Percentiles rank a stretch among this genome's conserved stretches.
These are phyloP conservation scores for Lichina pygmaea DNA, from an alignment of 495 filamentous ascomycete species.

Conservation along the genomic window DNA sequence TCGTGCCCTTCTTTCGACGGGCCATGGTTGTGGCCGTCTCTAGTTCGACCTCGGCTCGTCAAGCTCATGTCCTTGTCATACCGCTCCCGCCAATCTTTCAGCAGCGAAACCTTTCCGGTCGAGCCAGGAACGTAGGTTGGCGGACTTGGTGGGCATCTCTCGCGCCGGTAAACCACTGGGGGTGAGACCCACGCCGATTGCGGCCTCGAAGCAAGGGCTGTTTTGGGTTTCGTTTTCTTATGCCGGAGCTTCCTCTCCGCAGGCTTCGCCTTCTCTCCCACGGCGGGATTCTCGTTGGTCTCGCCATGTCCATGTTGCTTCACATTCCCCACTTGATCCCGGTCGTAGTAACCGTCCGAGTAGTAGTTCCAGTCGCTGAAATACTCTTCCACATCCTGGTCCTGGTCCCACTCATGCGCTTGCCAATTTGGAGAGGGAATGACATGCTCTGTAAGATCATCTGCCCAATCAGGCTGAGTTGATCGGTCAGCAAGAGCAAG, in stretches of 20 bases:
- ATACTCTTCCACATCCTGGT: conserved; percentile 16
- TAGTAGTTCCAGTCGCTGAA: conserved; percentile 23
- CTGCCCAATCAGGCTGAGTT: conserved; percentile 10
- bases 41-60: too few species aligned
- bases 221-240: not conserved
- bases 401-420: conserved; percentile 12
- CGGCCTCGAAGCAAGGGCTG: too few species aligned
- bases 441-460: conserved; percentile 20
- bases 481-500: too few species aligned
- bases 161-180: conserved; percentile 16
- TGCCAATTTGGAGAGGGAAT: conserved; percentile 16
- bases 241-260: not conserved
- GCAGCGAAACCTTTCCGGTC: conserved; percentile 17
- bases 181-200: conserved; percentile 1
- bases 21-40: too few species aligned
- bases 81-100: conserved; percentile 25
- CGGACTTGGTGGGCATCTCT: conserved; percentile 10
- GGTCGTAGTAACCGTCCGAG: conserved; percentile 23
- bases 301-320: not conserved
- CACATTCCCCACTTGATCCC: conserved; percentile 12
- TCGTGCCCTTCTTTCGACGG: too few species aligned
- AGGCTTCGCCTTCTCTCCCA: conserved; percentile 1
- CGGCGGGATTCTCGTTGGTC: conserved; percentile 5
- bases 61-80: too few species aligned
- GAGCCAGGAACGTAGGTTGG: conserved; percentile 14